Evolutionary conservation across 805 yeast species (phyloP), one percentile per base, ranked within the genome.

Genomic region (Ogataea angusta): DNA sequence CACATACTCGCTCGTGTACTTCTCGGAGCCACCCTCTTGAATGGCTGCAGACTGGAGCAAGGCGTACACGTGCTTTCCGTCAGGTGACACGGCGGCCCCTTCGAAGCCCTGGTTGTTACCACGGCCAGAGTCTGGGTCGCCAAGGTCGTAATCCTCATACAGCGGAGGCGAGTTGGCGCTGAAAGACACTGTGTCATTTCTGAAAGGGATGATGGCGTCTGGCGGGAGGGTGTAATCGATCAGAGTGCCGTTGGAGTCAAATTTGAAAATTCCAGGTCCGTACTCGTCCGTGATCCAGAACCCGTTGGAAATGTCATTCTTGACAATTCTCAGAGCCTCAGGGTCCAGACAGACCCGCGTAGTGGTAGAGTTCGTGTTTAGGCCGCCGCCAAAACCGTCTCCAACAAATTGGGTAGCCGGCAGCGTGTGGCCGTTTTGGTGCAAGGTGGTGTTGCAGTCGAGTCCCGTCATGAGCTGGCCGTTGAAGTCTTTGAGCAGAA

Each of bases 221-320:
- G 63, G 63, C 10, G 64, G 64, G 12, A 43, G 38, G 19, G 57
- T 49, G 28, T 48, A 60, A 17, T 57, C 63, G 26, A 49, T 15
- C 36, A 61, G 38, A 13, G 40, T 34, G 35, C 64, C 66, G 16
- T 42, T 30, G 10, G 61, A 38, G 42, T 47, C 48, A 30, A 60
- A 61, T 34, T 52, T 54, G 47, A 51, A 55, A 19, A 58, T 33
- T 19, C 53, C 53, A n/a, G 66, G 66, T 5, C 66, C 66, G 36
- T 61, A 61, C 38, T 60, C 66, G 43, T 61, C 66, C 31, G 59
- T 42, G 34, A 61, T 52, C 64, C 64, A 59, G 43, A 61, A 61
- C 2, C 66, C 66, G 30, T 60, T 58, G 22, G 38, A 28, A 29
- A 60, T 52, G 31, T 56, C 58, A 34, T 64, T 64, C 19, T 47